A percentile compares a stretch with the other conserved stretches of the same genome.
phyloP scores from a whole-genome alignment of 495 filamentous ascomycete genomes.

The Geopyxis carbonaria region DNA sequence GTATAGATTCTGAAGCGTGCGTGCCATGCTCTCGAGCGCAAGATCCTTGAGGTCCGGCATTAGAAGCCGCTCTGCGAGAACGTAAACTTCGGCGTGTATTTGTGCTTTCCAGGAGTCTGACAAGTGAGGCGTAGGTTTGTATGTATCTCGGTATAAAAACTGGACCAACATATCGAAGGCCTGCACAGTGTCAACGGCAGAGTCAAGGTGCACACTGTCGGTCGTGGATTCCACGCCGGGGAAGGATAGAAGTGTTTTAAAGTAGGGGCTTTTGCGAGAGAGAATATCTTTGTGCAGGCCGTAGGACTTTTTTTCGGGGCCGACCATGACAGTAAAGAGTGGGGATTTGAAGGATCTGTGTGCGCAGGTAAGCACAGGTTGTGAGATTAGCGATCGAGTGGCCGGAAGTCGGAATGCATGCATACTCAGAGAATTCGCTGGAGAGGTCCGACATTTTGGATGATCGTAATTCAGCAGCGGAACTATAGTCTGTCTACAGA shows the following conservation, averaged over 20 bases:
- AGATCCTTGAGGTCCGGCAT: constrained; percentile 1
- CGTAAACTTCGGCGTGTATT: neutral
- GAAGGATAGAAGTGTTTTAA: neutral
- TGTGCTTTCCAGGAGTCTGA: neutral
- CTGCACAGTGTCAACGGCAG: neutral
- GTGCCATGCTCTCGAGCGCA: neutral
- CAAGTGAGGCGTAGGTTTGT: neutral
- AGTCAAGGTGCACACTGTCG: neutral
- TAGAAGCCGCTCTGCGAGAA: neutral
- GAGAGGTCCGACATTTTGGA: no score
- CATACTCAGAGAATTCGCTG: no score
- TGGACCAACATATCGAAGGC: neutral
- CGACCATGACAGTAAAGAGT: no score
- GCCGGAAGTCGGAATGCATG: no score
- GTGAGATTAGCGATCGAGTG: no score
- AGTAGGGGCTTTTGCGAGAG: constrained; percentile 1
- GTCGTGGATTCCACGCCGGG: neutral
- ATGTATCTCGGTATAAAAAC: neutral
- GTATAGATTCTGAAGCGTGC: no score
- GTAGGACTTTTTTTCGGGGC: neutral
- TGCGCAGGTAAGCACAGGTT: no score
- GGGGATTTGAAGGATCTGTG: no score
- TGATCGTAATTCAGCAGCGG: no score
- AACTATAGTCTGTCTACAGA: no score
- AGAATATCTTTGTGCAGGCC: neutral